Base-by-base conservation (phyloP, 139 green algal genomes). In the Closterium sp. region DNA sequence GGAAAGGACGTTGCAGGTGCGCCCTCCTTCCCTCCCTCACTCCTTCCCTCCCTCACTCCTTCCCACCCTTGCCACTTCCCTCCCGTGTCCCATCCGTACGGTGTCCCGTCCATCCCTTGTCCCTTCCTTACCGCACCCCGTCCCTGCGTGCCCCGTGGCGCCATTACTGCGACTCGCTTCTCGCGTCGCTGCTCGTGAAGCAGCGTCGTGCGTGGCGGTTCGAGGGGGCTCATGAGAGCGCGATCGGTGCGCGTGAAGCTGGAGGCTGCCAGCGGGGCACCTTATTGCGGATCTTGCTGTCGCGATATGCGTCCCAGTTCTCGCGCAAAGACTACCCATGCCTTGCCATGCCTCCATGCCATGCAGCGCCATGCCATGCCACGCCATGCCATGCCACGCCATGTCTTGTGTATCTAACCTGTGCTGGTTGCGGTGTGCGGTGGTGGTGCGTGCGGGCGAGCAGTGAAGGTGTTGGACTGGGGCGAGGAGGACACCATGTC, bases 381-480 rank as follows among this genome's bases (percentile, higher is more conserved):
- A 9, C 4, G 38, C 38, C 38, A 9, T 45, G 11, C 22, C 10
- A 4, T 31, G 11, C 28, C 27, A 34, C 3, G 28, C 29, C 21
- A 10, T 32, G 31, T 31, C 50, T 31, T 34, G 31, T 86, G 0
- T 21, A 34, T 87, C 27, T 91, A 10, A 88, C 0, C 86, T 32
- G 11, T 91, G 32, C 9, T 87, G 4, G 17, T 17, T 91, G 88
- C n/a, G 1, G 28, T 42, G 31, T 91, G 31, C 86, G 62, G 24
- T 45, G 3, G 86, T 34, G 29, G 86, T 89, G 24, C 42, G 29
- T 34, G 21, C 29, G 86, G 7, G 29, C 4, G 38, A 45, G 30
- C 90, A 93, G 90, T 93, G 90, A 93, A 93, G 85, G 34, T 93
- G 79, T 31, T 93, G 86, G 86, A 93, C 85, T 93, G 84, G 84